These are phyloP conservation scores for Metarhizium robertsii DNA, from an alignment of 2,329 filamentous ascomycete genomes.

Conservation along the genomic window DNA sequence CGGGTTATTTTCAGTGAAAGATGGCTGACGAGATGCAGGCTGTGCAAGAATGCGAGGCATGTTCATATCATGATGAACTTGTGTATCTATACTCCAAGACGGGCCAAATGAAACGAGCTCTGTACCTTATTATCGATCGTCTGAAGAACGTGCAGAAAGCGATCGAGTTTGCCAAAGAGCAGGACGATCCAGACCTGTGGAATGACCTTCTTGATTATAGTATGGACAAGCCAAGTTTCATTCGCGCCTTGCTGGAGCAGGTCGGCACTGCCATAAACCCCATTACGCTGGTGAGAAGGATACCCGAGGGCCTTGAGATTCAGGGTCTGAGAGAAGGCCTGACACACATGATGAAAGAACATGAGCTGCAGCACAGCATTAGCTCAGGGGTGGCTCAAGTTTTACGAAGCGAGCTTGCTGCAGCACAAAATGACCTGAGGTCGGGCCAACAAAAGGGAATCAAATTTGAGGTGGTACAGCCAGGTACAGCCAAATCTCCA, in stretches of 20 bases:
- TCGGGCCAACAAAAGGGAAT: slow-evolving; percentile 75
- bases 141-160: slow-evolving; percentile 84
- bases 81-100: slow-evolving; percentile 94
- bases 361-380: slow-evolving; percentile 91
- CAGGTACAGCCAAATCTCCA: slow-evolving; percentile 29
- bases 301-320: slow-evolving; percentile 88
- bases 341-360: slow-evolving; percentile 85
- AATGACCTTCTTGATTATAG: slow-evolving; percentile 89
- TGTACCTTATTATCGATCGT: slow-evolving; percentile 91
- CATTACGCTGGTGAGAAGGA: slow-evolving; percentile 78
- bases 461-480: slow-evolving; percentile 68
- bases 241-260: slow-evolving; percentile 82
- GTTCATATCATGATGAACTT: slow-evolving; percentile 81
- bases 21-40: slow-evolving; percentile 33
- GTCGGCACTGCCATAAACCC: slow-evolving; percentile 91
- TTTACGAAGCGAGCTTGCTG: slow-evolving; percentile 75
- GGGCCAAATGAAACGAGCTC: slow-evolving; percentile 81
- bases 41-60: slow-evolving; percentile 68
- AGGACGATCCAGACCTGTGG: slow-evolving; percentile 89
- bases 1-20: no score
- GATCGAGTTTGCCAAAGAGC: slow-evolving; percentile 88
- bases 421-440: slow-evolving; percentile 72
- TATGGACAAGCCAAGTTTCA: slow-evolving; percentile 96
- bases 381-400: slow-evolving; percentile 83
- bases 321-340: slow-evolving; percentile 83